Base-by-base conservation (phyloP, 495 filamentous ascomycete genomes). In the Chaetomidium leptoderma region DNA sequence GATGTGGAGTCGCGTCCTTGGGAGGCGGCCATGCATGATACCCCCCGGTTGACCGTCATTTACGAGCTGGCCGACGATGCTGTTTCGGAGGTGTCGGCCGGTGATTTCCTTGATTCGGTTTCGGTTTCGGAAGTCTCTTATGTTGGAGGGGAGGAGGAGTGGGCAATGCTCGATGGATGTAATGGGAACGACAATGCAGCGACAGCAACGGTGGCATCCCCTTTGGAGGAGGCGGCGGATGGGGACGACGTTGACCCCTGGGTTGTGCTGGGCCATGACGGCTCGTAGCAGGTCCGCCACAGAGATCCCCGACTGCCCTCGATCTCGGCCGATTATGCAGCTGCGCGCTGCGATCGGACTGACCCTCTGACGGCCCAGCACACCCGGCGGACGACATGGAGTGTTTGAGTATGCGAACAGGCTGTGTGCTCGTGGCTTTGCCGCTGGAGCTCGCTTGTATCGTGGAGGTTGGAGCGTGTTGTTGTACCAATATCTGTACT, bases 271-370 rank as follows among this genome's bases (percentile, higher is more conserved):
- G 70, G 69, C 48, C 57, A 33, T 49, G 72, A 73, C 69, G 76
- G 71, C 74, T 77, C 66, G 74, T 70, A 78, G 66, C 75, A 78
- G 71, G 68, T 78, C 72, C 71, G 69, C 72, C 59, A 32, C 17
- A 66, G 67, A 65, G 67, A 61, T 61, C 65, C 69, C 66, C 58
- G 70, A 66, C 62, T 36, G 70, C 68, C 71, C 55, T 57, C 66
- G 63, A 62, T 65, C 64, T 67, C 67, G 70, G 66, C 57, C 42
- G 27, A 17, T 45, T 33, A 50, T 58, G 61, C 39, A 57, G 58
- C 60, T 50, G 57, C 43, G 52, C 29, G 60, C 65, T 69, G 62
- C 58, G 60, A n/a, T 54, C 67, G 69, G 70, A 74, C 62, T 72
- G 69, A 70, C 68, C 67, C 66, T 72, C 63, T 57, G 47, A 45